Evolutionary conservation across 2,329 filamentous ascomycete species (phyloP).

Genomic region (Elsinoe fawcettii): DNA sequence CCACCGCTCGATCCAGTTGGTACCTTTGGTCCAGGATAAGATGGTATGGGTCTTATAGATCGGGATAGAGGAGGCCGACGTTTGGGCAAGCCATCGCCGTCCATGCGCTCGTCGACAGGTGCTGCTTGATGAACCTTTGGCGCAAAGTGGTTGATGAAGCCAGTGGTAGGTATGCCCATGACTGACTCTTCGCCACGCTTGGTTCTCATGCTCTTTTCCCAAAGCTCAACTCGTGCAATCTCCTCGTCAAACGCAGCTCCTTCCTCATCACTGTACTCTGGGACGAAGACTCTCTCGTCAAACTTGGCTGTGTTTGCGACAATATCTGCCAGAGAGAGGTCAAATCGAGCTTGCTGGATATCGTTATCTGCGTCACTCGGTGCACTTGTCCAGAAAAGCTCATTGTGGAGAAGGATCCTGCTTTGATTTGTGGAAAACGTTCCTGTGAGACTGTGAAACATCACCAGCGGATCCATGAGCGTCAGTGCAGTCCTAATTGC

Average conservation of each 20-base stretch:
- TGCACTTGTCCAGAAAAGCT: neutral
- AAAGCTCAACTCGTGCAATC: neutral
- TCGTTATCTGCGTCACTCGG: neutral
- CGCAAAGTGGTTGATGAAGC: conserved; percentile 35
- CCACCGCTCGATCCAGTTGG: neutral
- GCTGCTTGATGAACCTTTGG: neutral
- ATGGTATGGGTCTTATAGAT: neutral
- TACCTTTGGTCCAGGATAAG: neutral
- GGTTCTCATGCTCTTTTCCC: neutral
- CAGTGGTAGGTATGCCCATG: neutral
- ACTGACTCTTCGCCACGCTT: neutral
- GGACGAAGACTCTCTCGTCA: neutral
- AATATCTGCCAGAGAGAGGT: neutral
- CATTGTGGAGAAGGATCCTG: neutral
- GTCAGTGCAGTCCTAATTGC: conserved; percentile 19
- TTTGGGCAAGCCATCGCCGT: neutral
- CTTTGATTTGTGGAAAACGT: conserved; percentile 38
- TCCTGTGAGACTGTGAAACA: conserved; percentile 34
- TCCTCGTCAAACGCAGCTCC: neutral
- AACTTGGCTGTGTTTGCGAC: neutral
- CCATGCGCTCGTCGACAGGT: neutral
- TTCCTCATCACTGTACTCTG: neutral
- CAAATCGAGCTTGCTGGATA: neutral
- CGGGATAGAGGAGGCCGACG: neutral
- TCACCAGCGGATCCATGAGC: conserved; percentile 33